A percentile compares a stretch with the other conserved stretches of the same genome.
Conservation (phyloP, 2,329 filamentous ascomycete genomes). For the Calonectria fujianensis region DNA sequence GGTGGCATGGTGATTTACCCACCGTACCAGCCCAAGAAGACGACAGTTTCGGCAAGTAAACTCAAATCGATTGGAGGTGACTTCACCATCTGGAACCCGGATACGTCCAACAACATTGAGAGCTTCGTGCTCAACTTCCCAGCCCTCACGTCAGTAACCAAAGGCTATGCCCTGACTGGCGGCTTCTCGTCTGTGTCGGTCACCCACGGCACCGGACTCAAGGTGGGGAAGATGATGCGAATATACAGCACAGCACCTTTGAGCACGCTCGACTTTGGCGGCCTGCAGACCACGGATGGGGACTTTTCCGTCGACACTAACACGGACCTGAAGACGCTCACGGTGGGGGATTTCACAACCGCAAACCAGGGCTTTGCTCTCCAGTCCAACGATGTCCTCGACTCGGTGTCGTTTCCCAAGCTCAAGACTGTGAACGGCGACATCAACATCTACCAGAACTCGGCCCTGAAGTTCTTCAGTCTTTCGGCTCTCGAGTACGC, state of each 20-base stretch:
- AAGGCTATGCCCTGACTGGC: slow-evolving; percentile 52
- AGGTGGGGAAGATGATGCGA: slow-evolving; percentile 50
- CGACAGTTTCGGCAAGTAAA: slow-evolving; percentile 46
- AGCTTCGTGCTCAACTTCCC: slow-evolving; percentile 49
- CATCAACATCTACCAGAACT: slow-evolving; percentile 52
- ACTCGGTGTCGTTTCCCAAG: slow-evolving; percentile 48
- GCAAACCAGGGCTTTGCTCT: slow-evolving; percentile 51
- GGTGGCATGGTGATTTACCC: slow-evolving; percentile 55
- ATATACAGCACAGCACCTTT: slow-evolving; percentile 48
- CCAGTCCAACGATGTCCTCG: slow-evolving; percentile 49
- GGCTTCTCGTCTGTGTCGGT: slow-evolving; percentile 47
- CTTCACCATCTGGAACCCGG: slow-evolving; percentile 52
- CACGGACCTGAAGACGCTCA: slow-evolving; percentile 44
- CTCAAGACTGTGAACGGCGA: slow-evolving; percentile 53
- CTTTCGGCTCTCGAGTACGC: slow-evolving; percentile 52
- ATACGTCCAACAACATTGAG: slow-evolving; percentile 44
- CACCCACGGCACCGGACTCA: slow-evolving; percentile 46
- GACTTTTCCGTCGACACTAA: slow-evolving; percentile 55
- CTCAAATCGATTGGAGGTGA: slow-evolving; percentile 50
- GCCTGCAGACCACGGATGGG: slow-evolving; percentile 50
- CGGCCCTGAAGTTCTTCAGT: slow-evolving; percentile 43
- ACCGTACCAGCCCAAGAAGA: slow-evolving; percentile 50
- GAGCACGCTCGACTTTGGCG: slow-evolving; percentile 47
- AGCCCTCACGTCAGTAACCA: slow-evolving; percentile 46
- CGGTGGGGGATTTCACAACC: slow-evolving; percentile 44